Evolutionary conservation across 768 basidiomycete species (phyloP).

Genomic region (Rhizopogon sp.): DNA sequence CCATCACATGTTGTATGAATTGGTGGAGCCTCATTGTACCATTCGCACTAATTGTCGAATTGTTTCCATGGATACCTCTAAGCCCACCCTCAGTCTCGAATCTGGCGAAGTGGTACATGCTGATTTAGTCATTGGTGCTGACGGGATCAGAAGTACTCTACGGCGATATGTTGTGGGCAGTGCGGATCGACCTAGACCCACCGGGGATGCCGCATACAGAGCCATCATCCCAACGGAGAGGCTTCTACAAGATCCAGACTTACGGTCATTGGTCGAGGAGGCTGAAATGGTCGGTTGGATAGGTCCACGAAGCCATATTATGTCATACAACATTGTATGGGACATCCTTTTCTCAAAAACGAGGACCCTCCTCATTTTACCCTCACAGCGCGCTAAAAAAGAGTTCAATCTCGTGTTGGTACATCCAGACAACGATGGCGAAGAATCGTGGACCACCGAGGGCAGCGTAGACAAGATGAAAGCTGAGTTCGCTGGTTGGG

Average conservation of each 20-base stretch:
- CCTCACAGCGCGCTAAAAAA: conserved; percentile 26
- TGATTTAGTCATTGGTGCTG: conserved; percentile 45
- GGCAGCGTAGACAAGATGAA: conserved; percentile 43
- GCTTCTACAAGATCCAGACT: conserved; percentile 46
- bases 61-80: conserved; percentile 25
- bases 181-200: conserved; percentile 40
- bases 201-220: conserved; percentile 63
- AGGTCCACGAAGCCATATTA: conserved; percentile 44
- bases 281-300: conserved; percentile 57
- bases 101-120: conserved; percentile 38
- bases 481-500: conserved; percentile 42
- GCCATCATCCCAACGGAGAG: conserved; percentile 41
- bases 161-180: conserved; percentile 47
- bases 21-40: conserved; percentile 32
- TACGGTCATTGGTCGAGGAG: conserved; percentile 43
- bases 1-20: conserved; percentile 31
- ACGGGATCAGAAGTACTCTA: conserved; percentile 48
- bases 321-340: conserved; percentile 41
- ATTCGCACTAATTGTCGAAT: conserved; percentile 34
- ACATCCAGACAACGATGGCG: conserved; percentile 34
- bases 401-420: conserved; percentile 43
- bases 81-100: conserved; percentile 32
- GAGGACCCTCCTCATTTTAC: neutral
- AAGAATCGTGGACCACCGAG: conserved; percentile 41
- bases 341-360: neutral